phyloP scores from a whole-genome alignment of 768 basidiomycete species.

The Sistotremastrum niveocremeum region DNA sequence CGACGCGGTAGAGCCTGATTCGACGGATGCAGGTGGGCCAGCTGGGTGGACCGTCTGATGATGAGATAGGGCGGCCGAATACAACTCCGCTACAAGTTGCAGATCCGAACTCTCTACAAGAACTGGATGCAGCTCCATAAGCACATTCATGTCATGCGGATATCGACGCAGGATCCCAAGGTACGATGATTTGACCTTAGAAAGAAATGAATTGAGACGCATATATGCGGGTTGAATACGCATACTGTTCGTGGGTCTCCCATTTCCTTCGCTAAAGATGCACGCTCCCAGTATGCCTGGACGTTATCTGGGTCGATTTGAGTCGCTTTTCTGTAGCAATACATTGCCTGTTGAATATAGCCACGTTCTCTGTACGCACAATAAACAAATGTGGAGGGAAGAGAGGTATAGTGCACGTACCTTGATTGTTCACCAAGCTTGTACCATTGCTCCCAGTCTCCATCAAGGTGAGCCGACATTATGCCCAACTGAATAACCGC shows the following conservation, averaged over 20 bases:
- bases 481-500: constrained; percentile 74
- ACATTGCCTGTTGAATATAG: constrained; percentile 74
- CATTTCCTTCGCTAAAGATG: constrained; percentile 62
- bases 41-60: constrained; percentile 39
- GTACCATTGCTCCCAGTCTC: constrained; percentile 83
- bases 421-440: constrained; percentile 61
- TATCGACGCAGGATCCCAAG: constrained; percentile 58
- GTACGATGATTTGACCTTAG: constrained; percentile 48
- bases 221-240: neutral
- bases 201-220: neutral
- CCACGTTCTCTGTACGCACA: constrained; percentile 41
- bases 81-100: constrained; percentile 46
- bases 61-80: constrained; percentile 62
- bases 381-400: neutral
- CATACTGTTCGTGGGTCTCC: constrained; percentile 56
- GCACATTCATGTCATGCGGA: constrained; percentile 67
- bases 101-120: constrained; percentile 65
- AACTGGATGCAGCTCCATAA: constrained; percentile 66
- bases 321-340: constrained; percentile 79
- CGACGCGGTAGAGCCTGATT: constrained; percentile 11
- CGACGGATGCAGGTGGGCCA: constrained; percentile 20
- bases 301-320: constrained; percentile 70
- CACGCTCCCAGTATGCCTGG: constrained; percentile 82
- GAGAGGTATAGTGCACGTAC: constrained; percentile 25
- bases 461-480: constrained; percentile 79